phyloP scores from a whole-genome alignment of 805 yeast genomes.

The Schizosaccharomyces octosporus region DNA sequence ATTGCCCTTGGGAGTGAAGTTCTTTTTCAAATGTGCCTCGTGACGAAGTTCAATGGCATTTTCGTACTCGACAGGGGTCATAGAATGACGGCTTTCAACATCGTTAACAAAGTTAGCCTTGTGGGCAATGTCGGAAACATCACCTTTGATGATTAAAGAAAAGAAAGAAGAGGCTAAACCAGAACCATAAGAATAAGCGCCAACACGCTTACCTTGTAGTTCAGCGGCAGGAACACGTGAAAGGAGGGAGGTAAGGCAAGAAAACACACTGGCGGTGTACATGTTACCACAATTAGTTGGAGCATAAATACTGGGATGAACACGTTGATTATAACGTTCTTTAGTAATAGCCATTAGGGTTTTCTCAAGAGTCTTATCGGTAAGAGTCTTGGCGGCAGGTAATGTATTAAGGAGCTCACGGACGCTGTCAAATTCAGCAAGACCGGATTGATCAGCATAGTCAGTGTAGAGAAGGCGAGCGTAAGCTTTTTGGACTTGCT shows the following conservation, averaged over 20 bases:
- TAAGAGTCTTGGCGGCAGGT: constrained; percentile 52
- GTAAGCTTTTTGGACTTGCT: constrained; percentile 73
- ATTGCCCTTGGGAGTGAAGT: constrained; percentile 55
- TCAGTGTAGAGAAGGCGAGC: constrained; percentile 84
- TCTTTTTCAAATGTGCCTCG: constrained; percentile 60
- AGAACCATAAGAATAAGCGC: constrained; percentile 90
- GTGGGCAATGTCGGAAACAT: constrained; percentile 39
- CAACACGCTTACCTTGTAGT: constrained; percentile 63
- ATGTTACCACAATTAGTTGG: constrained; percentile 96
- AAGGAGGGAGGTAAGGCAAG: constrained; percentile 61
- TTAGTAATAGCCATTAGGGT: constrained; percentile 57
- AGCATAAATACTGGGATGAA: constrained; percentile 55
- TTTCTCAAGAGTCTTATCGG: constrained; percentile 66
- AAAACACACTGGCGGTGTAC: constrained; percentile 86
- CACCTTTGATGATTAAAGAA: constrained; percentile 60
- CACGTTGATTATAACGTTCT: constrained; percentile 38
- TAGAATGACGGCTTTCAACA: constrained; percentile 37
- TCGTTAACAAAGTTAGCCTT: constrained; percentile 42
- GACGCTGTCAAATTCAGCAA: constrained; percentile 12
- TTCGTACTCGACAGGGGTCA: constrained; percentile 62
- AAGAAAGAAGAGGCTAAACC: constrained; percentile 84
- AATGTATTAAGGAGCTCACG: constrained; percentile 32
- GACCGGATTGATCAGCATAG: constrained; percentile 42
- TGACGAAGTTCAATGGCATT: constrained; percentile 68
- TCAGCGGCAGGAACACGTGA: constrained; percentile 48